Evolutionary conservation across 108 stramenopile species (phyloP), one percentile per base, ranked within the genome.

Genomic region (Cyclotella sp.): DNA sequence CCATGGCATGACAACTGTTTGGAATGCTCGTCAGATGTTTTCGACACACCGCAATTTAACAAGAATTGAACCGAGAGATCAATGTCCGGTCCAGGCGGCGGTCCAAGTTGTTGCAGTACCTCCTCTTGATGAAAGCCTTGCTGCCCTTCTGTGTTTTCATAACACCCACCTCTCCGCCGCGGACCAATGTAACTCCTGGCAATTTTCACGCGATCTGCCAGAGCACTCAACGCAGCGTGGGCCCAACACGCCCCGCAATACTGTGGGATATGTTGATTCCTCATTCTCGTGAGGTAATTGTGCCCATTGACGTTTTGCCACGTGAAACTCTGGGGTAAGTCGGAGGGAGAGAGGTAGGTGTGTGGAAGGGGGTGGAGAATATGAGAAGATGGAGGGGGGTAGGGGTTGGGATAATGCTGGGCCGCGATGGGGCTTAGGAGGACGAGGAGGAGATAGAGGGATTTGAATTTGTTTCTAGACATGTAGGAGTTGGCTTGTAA

Each of bases 211-310:
- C 93, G 88, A 83, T 95, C 93, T 8, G 90, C 84, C 52, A 95
- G 76, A 51, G 85, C 64, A 57, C 76, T 81, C 63, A 91, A 63
- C 42, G 93, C 83, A 15, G 88, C 89, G 63, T 96, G 93, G 9
- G 93, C 93, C 95, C 95, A 96, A 66, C 95, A 96, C 13, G 30
- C 51, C 0, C 72, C 82, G 24, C 85, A 79, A 42, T 82, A 85
- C 46, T 90, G 90, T 24, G 92, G 94, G 62, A 95, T 79, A 81
- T 94, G 92, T 69, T 96, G 95, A 76, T 94, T 96, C 43, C 87
- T 49, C 21, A 74, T 61, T 19, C 66, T 34, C 24, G 91, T 93
- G 24, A 89, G 46, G 70, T 91, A 93, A 22, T 73, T 81, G 22
- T 54, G 70, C 12, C 88, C 86, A 51, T 87, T 79, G 46, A 87